These are phyloP conservation scores for Oryza glumipatula DNA, from an alignment of 176 grass and related monocot species.

Conservation along the genomic window DNA sequence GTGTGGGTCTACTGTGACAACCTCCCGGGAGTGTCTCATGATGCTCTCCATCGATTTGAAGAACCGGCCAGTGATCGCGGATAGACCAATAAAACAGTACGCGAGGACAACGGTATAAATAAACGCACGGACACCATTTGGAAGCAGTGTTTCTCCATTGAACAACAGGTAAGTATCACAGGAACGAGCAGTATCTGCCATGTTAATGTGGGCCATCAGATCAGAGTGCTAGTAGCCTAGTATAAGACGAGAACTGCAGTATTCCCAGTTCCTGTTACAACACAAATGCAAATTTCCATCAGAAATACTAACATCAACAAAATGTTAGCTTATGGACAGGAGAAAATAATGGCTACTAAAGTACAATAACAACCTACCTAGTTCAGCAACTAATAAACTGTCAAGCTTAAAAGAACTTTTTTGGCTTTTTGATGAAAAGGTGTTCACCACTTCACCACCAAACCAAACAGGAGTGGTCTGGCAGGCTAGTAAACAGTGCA, in stretches of 20 bases:
- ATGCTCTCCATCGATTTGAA: conserved; percentile 90
- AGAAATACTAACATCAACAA: not conserved
- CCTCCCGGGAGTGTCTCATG: conserved; percentile 57
- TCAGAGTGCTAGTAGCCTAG: not conserved
- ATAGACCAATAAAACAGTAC: conserved; percentile 84
- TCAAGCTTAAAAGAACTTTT: not conserved
- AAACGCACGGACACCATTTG: conserved; percentile 43
- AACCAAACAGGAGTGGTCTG: not conserved
- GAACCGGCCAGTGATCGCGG: conserved; percentile 71
- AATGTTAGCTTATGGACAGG: not conserved
- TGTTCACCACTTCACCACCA: not conserved
- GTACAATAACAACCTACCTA: not conserved
- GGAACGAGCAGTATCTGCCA: conserved; percentile 14
- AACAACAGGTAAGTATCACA: conserved; percentile 60
- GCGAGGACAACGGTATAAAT: conserved; percentile 56
- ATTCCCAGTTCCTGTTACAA: conserved; percentile 16
- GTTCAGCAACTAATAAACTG: not conserved
- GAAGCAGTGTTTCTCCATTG: conserved; percentile 59
- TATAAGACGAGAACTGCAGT: not conserved
- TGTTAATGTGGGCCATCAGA: conserved; percentile 18
- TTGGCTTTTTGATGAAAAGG: conserved; percentile 5
- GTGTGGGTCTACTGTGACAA: conserved; percentile 46
- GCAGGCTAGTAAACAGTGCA: not conserved
- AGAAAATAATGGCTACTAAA: not conserved
- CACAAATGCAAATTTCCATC: not conserved